A percentile compares a stretch with the other conserved stretches of the same genome.
phyloP scores from a whole-genome alignment of 352 stramenopile species.

The Pythium grandisporangium region DNA sequence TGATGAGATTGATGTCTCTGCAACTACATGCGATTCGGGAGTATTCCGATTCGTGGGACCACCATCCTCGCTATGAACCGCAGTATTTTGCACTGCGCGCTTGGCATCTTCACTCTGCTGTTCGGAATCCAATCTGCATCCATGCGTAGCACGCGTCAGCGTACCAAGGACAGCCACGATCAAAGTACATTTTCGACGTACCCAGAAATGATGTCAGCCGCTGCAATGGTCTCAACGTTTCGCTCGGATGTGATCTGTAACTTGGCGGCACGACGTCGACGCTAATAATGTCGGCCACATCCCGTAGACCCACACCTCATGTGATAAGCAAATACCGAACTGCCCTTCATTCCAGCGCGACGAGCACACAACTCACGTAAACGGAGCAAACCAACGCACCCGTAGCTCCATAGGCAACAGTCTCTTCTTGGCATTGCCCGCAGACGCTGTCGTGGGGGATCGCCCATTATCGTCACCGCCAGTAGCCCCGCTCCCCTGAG shows the following conservation, averaged over 20 bases:
- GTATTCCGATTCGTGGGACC: too few species aligned
- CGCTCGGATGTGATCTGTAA: slow-evolving; percentile 21
- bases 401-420: slow-evolving; percentile 65
- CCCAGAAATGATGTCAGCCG: slow-evolving; percentile 11
- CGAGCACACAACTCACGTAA: too few species aligned
- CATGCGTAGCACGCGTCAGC: too few species aligned
- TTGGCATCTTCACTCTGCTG: too few species aligned
- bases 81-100: too few species aligned
- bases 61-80: too few species aligned
- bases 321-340: not conserved
- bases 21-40: too few species aligned
- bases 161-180: too few species aligned
- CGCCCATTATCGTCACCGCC: too few species aligned
- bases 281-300: slow-evolving; percentile 19
- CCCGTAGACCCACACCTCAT: not conserved
- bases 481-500: slow-evolving; percentile 1
- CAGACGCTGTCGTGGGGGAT: slow-evolving; percentile 9
- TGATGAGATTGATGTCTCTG: not conserved
- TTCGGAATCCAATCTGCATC: too few species aligned
- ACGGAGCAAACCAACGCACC: slow-evolving; percentile 17
- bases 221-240: slow-evolving; percentile 12
- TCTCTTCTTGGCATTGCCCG: slow-evolving; percentile 38
- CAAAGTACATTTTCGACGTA: too few species aligned
- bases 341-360: too few species aligned
- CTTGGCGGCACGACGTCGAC: slow-evolving; percentile 51